Percentiles rank a stretch among this genome's conserved stretches.
phyloP scores from a whole-genome alignment of 2,329 filamentous ascomycete species.

The Stromatinia cepivora region DNA sequence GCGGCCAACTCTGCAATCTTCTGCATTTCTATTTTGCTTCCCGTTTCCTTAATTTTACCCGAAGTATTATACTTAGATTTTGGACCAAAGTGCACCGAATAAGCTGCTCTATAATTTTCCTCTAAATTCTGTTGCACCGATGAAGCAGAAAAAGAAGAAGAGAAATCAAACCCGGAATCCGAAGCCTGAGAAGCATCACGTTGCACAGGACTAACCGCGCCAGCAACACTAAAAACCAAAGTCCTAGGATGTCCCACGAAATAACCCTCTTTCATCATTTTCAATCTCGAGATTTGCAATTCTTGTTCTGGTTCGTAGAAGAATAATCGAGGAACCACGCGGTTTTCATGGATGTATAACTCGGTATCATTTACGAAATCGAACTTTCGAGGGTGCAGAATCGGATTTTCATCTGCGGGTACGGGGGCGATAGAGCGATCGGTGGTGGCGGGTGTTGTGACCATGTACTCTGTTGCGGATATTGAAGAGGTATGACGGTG shows the following conservation, averaged over 20 bases:
- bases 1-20: conserved; percentile 18
- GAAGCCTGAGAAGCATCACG: not conserved
- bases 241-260: conserved; percentile 17
- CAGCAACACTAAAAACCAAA: conserved; percentile 19
- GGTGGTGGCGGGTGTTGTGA: not conserved
- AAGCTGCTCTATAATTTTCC: conserved; percentile 9
- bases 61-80: conserved; percentile 14
- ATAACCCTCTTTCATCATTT: conserved; percentile 7
- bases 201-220: not conserved
- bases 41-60: not conserved
- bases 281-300: conserved; percentile 12
- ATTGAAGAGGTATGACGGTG: not conserved
- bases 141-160: not conserved
- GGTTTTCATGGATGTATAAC: conserved; percentile 17
- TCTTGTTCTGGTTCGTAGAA: not conserved
- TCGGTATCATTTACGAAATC: conserved; percentile 22
- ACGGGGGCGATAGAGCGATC: not conserved
- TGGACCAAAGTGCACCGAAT: conserved; percentile 12
- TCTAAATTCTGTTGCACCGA: not conserved
- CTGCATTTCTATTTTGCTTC: conserved; percentile 11
- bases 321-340: conserved; percentile 7
- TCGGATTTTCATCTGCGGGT: not conserved
- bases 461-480: not conserved
- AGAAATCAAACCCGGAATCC: not conserved
- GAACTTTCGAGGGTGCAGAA: conserved; percentile 17